Percentiles rank a stretch among this genome's conserved stretches.
These are phyloP conservation scores for Blastomyces gilchristii DNA, from an alignment of 2,329 filamentous ascomycete genomes.

Conservation along the genomic window DNA sequence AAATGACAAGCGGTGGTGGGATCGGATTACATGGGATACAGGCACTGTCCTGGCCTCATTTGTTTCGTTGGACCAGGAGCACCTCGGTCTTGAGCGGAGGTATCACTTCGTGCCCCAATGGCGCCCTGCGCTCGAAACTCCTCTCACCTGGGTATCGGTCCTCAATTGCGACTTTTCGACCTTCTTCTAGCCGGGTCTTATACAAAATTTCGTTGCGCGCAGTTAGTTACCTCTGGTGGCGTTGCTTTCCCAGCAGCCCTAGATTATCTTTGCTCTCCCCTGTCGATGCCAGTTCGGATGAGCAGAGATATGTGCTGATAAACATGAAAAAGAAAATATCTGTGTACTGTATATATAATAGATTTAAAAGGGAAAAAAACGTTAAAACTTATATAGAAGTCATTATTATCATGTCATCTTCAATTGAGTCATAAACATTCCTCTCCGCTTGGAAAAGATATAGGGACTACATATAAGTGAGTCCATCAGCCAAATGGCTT, in stretches of 20 bases:
- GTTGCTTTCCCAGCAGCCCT: not conserved
- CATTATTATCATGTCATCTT: not conserved
- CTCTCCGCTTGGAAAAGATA: not conserved
- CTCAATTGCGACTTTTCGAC: not conserved
- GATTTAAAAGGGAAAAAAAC: not conserved
- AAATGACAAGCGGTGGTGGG: not conserved
- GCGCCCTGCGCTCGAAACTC: not conserved
- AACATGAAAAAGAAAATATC: not conserved
- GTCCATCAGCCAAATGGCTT: not conserved
- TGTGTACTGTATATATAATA: not conserved
- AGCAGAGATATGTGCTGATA: not conserved
- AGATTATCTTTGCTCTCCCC: not conserved
- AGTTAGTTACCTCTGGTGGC: not conserved
- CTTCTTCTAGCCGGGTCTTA: not conserved
- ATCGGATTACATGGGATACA: not conserved
- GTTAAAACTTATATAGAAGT: not conserved
- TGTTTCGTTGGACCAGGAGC: not conserved
- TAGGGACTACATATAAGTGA: not conserved
- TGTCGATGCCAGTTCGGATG: not conserved
- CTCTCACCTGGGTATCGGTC: not conserved
- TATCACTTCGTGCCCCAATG: not conserved
- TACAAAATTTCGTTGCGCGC: not conserved
- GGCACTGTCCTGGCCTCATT: not conserved
- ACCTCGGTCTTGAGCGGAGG: not conserved
- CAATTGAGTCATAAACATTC: not conserved